Percentiles rank a stretch among this genome's conserved stretches.
phyloP scores from a whole-genome alignment of 192 early-diverging fungal genomes.

The Gonapodya sp. region DNA sequence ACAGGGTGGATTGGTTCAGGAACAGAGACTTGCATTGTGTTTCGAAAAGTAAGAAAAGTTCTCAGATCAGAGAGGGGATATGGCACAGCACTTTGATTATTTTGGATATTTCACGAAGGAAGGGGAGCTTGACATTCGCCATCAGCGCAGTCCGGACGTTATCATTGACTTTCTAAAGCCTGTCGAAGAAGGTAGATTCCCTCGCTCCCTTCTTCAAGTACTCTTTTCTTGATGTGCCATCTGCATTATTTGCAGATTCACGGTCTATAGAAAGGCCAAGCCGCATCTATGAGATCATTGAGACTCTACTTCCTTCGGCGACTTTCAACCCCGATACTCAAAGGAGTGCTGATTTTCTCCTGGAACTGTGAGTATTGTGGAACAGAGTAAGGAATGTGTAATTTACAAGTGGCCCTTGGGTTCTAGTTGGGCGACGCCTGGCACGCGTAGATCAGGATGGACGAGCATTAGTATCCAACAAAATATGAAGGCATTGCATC shows the following conservation, averaged over 20 bases:
- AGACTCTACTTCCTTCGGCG: background rate
- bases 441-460: background rate
- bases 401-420: background rate
- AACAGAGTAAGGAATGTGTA: background rate
- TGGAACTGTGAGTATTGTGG: background rate
- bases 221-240: background rate
- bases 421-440: background rate
- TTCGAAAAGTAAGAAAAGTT: background rate
- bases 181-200: background rate
- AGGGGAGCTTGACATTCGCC: background rate
- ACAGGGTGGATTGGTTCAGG: background rate
- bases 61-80: too few relatives aligned
- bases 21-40: background rate
- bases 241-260: background rate
- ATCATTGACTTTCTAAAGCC: background rate
- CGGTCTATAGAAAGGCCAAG: background rate
- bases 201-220: too few relatives aligned
- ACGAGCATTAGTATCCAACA: background rate
- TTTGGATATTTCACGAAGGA: too few relatives aligned
- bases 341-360: background rate
- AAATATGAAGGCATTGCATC: background rate
- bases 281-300: background rate
- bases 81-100: too few relatives aligned
- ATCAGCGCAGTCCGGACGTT: background rate
- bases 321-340: background rate